Evolutionary conservation across 1,284 basidiomycete species (phyloP).

Genomic region (Anthracocystis walkeri): DNA sequence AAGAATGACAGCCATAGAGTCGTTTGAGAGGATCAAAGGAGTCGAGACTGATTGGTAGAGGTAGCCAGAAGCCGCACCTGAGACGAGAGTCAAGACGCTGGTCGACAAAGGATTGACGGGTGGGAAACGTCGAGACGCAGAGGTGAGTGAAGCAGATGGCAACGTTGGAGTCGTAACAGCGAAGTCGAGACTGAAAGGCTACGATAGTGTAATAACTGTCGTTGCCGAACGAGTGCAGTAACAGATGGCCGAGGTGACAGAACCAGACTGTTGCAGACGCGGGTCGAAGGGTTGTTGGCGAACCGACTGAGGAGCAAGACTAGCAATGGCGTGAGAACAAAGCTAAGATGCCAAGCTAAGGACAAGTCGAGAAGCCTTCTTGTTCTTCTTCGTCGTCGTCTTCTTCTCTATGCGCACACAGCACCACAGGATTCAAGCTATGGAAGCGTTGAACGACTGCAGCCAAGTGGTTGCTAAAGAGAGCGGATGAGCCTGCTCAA

Average conservation of each 20-base stretch:
- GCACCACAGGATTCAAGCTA: conserved; percentile 13
- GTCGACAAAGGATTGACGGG: not conserved
- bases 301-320: conserved; percentile 12
- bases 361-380: conserved; percentile 20
- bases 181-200: not conserved
- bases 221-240: not conserved
- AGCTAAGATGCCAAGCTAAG: conserved; percentile 6
- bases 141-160: not conserved
- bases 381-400: conserved; percentile 23
- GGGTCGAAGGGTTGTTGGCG: conserved; percentile 10
- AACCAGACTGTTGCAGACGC: conserved; percentile 7
- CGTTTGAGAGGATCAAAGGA: conserved; percentile 11
- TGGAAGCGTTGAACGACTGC: conserved; percentile 17
- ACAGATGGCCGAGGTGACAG: conserved; percentile 1
- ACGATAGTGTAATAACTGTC: not conserved
- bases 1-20: conserved; percentile 37
- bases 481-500: conserved; percentile 44
- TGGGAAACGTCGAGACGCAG: not conserved
- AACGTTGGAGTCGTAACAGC: conserved; percentile 9
- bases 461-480: conserved; percentile 16
- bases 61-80: conserved; percentile 1
- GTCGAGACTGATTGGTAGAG: conserved; percentile 2
- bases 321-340: conserved; percentile 13
- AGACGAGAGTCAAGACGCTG: not conserved
- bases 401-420: conserved; percentile 33